Evolutionary conservation across 2,329 filamentous ascomycete species (phyloP).

Genomic region (Fusarium continuum): DNA sequence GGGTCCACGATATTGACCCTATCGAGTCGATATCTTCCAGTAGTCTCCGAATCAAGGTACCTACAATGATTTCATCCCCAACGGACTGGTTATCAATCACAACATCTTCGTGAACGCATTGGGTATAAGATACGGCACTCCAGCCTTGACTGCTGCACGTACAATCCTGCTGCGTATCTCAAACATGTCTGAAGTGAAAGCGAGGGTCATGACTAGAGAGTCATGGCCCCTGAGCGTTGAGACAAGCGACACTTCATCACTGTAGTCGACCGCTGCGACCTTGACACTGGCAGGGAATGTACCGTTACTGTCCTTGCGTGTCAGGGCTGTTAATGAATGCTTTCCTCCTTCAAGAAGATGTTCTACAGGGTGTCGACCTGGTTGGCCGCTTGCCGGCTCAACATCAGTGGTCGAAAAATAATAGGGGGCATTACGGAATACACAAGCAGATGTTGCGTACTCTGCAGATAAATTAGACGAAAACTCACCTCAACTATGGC

Average conservation of each 20-base stretch:
- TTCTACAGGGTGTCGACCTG: not conserved
- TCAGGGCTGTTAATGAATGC: slow-evolving; percentile 63
- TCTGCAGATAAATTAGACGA: rapidly evolving
- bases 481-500: slow-evolving; percentile 56
- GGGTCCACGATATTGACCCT: slow-evolving; percentile 55
- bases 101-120: slow-evolving; percentile 54
- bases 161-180: slow-evolving; percentile 57
- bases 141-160: slow-evolving; percentile 60
- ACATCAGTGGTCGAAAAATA: too few relatives aligned
- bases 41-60: slow-evolving; percentile 52
- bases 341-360: slow-evolving; percentile 58
- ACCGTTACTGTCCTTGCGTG: slow-evolving; percentile 55
- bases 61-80: slow-evolving; percentile 45
- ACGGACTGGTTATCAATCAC: slow-evolving; percentile 41
- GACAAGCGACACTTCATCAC: slow-evolving; percentile 54
- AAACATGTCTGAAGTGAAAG: slow-evolving; percentile 49
- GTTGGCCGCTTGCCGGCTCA: too few relatives aligned
- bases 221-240: slow-evolving; percentile 62
- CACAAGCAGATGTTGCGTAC: too few relatives aligned
- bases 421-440: too few relatives aligned
- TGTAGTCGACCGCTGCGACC: slow-evolving; percentile 55
- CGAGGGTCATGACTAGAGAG: slow-evolving; percentile 62
- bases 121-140: slow-evolving; percentile 62
- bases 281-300: slow-evolving; percentile 56
- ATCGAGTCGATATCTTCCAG: too few relatives aligned